phyloP scores from a whole-genome alignment of 345 rosid species.

The Eucalyptus pumila region DNA sequence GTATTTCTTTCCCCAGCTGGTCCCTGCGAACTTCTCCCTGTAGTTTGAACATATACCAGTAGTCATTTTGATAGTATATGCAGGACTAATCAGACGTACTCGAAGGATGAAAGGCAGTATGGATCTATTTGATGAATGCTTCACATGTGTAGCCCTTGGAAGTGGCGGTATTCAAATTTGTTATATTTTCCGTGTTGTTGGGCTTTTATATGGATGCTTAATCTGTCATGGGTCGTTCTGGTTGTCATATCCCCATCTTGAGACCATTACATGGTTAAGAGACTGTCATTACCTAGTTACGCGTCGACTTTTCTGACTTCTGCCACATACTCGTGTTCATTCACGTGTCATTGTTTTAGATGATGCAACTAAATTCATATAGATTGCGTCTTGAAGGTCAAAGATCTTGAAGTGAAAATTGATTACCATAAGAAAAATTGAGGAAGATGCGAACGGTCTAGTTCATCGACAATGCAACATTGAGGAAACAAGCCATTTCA shows the following conservation, averaged over 20 bases:
- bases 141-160: background rate
- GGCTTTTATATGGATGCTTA: background rate
- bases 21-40: background rate
- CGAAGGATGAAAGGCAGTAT: background rate
- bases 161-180: background rate
- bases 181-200: background rate
- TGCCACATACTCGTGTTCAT: background rate
- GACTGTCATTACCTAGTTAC: background rate
- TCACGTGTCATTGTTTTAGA: background rate
- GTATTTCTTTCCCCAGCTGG: background rate
- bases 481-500: conserved; percentile 68
- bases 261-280: background rate
- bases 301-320: background rate
- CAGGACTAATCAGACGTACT: background rate
- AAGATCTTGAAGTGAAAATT: conserved; percentile 91
- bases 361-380: background rate
- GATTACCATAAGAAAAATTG: conserved; percentile 63
- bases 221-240: background rate
- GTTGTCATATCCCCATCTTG: background rate
- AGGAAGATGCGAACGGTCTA: conserved; percentile 69
- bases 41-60: background rate
- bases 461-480: conserved; percentile 63
- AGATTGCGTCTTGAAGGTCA: conserved; percentile 38
- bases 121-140: background rate
- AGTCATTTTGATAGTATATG: background rate